Evolutionary conservation across 1,139 yeast species (phyloP), one percentile per base, ranked within the genome.

Genomic region (Taphrina populina): DNA sequence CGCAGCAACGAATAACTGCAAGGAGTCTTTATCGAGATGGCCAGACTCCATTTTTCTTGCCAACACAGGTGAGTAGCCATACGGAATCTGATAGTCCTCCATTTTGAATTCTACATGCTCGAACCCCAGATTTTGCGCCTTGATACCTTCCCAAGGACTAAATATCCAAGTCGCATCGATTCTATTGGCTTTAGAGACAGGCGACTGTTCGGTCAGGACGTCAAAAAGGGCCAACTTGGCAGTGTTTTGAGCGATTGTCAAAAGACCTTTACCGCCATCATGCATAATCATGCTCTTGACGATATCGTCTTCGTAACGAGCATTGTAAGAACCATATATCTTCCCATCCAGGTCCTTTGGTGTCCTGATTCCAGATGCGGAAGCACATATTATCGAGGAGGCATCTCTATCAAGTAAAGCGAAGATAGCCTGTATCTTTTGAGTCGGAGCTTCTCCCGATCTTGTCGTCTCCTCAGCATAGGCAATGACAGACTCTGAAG

Each of bases 101-200:
- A 27, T 13, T 7, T 17, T 27, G 34, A 46, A 34, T 26, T 26
- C 52, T 15, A 26, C 34, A 7, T 21, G 11, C 4, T 26, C 17
- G 20, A 29, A 36, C 2, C 26, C 33, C 2, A 20, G 15, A 6
- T 10, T 7, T 40, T 34, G 23, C 13, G 44, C 53, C 19, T 36
- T 47, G 29, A 47, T 30, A 21, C 53, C 53, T 13, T 47, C 53
- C 53, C 53, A 47, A 4, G 53, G 32, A 6, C 15, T 17, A 20
- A 35, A 47, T 15, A 36, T 20, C 44, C 44, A 47, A 19, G 44
- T 47, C 3, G 53, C 53, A 26, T 47, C 35, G 19, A 47, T 35
- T 4, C 11, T n/a, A 8, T 10, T 23, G 2, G 17, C 43, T 4
- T 2, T 8, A 2, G 11, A 4, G 8, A 2, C 13, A 4, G 11